Evolutionary conservation across 1,284 basidiomycete species (phyloP).

Genomic region (Naganishia sp.): DNA sequence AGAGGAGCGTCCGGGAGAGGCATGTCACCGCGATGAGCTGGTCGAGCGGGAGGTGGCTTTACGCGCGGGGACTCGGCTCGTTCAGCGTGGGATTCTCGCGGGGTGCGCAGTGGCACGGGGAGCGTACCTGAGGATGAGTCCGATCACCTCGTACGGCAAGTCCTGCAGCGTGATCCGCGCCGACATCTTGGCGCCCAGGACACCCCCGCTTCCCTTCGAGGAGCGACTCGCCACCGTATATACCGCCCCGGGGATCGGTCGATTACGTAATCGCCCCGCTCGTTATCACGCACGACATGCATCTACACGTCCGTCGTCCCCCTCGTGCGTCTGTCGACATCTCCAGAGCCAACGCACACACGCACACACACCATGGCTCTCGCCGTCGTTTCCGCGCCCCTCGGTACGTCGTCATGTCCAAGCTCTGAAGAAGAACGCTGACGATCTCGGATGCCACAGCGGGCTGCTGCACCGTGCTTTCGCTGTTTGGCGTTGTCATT

Average conservation of each 20-base stretch:
- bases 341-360: background rate
- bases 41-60: slow-evolving; percentile 42
- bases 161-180: background rate
- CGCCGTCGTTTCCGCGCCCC: slow-evolving; percentile 49
- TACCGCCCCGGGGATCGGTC: background rate
- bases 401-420: slow-evolving; percentile 45
- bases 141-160: slow-evolving; percentile 12
- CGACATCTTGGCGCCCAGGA: background rate
- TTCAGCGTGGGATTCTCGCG: background rate
- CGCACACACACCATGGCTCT: slow-evolving; percentile 20
- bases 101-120: background rate
- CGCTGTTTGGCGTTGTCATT: slow-evolving; percentile 59
- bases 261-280: background rate
- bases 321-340: background rate
- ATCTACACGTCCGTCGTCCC: background rate
- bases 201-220: too few species aligned
- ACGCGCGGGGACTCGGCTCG: too few species aligned
- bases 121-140: slow-evolving; percentile 10
- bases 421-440: background rate
- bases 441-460: slow-evolving; percentile 45
- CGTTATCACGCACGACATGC: background rate
- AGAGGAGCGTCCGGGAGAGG: slow-evolving; percentile 40
- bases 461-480: slow-evolving; percentile 59
- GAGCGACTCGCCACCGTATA: too few species aligned
- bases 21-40: slow-evolving; percentile 43